Evolutionary conservation across 768 basidiomycete genomes (phyloP), one percentile per base, ranked within the genome.

Genomic region (Lactifluus hygrophoroides): DNA sequence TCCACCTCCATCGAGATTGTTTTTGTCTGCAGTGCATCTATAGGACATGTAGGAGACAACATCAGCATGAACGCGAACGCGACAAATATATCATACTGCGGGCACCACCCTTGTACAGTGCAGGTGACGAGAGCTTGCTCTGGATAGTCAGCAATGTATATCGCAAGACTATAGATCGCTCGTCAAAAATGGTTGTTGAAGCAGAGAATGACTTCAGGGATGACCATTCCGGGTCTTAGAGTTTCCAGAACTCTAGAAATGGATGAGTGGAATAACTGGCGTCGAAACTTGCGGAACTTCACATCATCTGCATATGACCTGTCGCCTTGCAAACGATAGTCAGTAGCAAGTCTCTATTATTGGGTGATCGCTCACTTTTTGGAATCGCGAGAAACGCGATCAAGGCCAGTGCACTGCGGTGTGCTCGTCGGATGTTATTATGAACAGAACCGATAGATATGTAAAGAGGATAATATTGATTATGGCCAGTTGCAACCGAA

Each of bases 311-410:
- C 27, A 19, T 47, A 19, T 13, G 52, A 17, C 23, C 63, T 37
- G 17, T 44, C 21, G n/a, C 37, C 35, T 25, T n/a, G n/a, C n/a
- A n/a, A n/a, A 50, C 61, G 56, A 32, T 17, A 28, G n/a, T 23
- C 30, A 35, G 13, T 30, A 51, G 13, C 21, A n/a, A 35, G 11
- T 51, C 25, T 42, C 32, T 51, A 50, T n/a, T n/a, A n/a, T 14
- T 9, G 13, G 1, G 13, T 42, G 16, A 37, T 21, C 23, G 19
- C 5, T 14, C 10, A 55, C 71, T 56, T 65, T 73, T 71, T 13
- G 69, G 68, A 37, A 73, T 71, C 2, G 68, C 54, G 2, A 72
- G 58, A 51, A 72, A 74, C 0, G 49, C 63, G 0, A 67, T 25
- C 0, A 65, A 10, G 0, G 56, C 44, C 1, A 70, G 48, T 0